Evolutionary conservation across 1,284 basidiomycete species (phyloP), one percentile per base, ranked within the genome.

Genomic region (Sporisorium exsertum): DNA sequence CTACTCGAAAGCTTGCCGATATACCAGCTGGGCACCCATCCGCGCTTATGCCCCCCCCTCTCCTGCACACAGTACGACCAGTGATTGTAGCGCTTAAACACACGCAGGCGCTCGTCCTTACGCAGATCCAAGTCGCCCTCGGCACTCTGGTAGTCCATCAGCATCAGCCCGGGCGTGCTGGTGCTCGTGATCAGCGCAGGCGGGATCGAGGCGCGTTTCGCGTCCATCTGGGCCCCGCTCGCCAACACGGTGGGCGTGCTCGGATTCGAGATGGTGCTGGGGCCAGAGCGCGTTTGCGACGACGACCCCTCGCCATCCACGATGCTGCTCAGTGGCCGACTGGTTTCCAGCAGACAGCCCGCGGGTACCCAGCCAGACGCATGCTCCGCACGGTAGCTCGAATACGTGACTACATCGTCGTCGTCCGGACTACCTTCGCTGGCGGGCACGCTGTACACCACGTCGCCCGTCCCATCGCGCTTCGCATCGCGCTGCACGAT

Each of bases 1-100:
- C 56, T 35, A 8, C 45, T 8, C 10, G 69, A 65, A 10, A 77
- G 59, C 56, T 77, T 77, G 50, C 75, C 72, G 37, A 81, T 79
- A 54, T 77, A 83, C 85, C 85, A 86, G 24, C 72, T 78, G 0
- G 85, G 85, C 10, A 85, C 67, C 85, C 85, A 86, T 0, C 82
- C 84, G 15, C 84, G 55, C 12, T 77, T 64, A 47, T 82, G 75
- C 8, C 55, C 61, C n/a, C 71, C 72, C 1, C 77, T 63, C 53
- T 86, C 84, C 54, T 80, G 80, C 13, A 86, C 83, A 52, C 82
- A 83, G 86, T 94, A 95, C 86, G 92, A 94, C 94, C 95, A 97
- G 87, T 96, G 94, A 78, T 97, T 97, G 86, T 97, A 98, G 13
- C 84, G 90, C 88, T 97, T 99, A 88, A 97, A 97, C 51, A 99